These are phyloP conservation scores for Rhodotorula babjevae DNA, from an alignment of 768 basidiomycete species.

Conservation along the genomic window DNA sequence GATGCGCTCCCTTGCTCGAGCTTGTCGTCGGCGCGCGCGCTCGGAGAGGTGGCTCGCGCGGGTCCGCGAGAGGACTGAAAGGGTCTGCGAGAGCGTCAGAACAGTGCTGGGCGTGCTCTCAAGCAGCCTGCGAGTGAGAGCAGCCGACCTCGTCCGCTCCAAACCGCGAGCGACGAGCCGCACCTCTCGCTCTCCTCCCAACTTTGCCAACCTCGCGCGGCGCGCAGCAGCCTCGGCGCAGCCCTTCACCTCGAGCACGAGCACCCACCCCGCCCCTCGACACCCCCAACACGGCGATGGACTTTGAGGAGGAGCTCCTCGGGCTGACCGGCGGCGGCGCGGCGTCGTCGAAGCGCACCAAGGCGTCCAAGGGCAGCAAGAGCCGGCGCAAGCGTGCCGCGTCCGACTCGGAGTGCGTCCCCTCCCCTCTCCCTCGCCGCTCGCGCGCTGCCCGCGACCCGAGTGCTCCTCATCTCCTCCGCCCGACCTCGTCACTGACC, in stretches of 20 bases:
- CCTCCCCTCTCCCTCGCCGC: not conserved
- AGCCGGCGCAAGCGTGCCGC: slow-evolving; percentile 26
- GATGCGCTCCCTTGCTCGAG: no score
- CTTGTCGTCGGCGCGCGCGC: no score
- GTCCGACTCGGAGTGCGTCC: not conserved
- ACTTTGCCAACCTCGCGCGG: no score
- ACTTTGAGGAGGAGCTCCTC: slow-evolving; percentile 62
- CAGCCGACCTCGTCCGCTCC: no score
- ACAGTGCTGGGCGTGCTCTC: no score
- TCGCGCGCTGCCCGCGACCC: not conserved
- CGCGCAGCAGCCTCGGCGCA: no score
- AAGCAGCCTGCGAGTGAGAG: no score
- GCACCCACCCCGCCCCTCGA: not conserved
- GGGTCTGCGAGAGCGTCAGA: no score
- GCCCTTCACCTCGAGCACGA: not conserved
- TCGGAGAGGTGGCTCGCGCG: no score
- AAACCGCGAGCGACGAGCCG: no score
- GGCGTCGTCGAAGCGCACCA: slow-evolving; percentile 14
- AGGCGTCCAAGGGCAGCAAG: slow-evolving; percentile 6
- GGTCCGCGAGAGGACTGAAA: no score
- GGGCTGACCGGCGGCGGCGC: slow-evolving; percentile 64
- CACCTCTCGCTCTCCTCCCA: no score
- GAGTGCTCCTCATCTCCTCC: not conserved
- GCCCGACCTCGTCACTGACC: not conserved
- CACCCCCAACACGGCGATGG: not conserved